Percentiles rank a stretch among this genome's conserved stretches.
Evolutionary conservation across 2,329 filamentous ascomycete genomes (phyloP).

Genomic region (Alternaria sp.): DNA sequence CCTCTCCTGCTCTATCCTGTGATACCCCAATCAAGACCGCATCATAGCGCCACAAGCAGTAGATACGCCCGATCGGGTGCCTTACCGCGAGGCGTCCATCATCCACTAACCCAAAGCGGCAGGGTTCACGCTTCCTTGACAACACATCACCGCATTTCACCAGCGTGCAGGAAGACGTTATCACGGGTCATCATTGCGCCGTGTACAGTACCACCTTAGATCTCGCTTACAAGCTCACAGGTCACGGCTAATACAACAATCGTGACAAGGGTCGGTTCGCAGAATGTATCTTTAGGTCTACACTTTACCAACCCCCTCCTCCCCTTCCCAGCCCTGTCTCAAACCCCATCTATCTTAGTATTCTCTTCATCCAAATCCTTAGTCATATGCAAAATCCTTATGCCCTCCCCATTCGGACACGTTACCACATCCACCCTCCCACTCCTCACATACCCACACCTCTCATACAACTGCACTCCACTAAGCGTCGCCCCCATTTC

Average conservation of each 20-base stretch:
- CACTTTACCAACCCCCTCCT: not conserved
- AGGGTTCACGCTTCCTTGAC: constrained; percentile 1
- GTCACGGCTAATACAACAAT: not conserved
- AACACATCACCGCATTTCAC: constrained; percentile 14
- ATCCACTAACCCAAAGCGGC: constrained; percentile 11
- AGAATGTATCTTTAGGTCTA: not conserved
- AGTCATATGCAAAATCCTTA: constrained; percentile 44
- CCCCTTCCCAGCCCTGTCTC: not conserved
- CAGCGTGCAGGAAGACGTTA: not conserved
- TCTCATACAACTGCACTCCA: constrained; percentile 44
- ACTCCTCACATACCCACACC: constrained; percentile 44
- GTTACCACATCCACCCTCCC: constrained; percentile 40
- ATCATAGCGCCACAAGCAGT: constrained; percentile 4
- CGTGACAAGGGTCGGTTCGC: not conserved
- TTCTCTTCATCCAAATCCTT: constrained; percentile 32
- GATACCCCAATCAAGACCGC: constrained; percentile 1
- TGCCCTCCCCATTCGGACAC: constrained; percentile 44
- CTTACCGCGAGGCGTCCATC: constrained; percentile 19
- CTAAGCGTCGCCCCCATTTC: constrained; percentile 48
- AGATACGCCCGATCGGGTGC: constrained; percentile 17
- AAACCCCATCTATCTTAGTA: not conserved
- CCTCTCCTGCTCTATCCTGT: not conserved
- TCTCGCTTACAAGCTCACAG: not conserved
- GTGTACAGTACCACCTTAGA: not conserved
- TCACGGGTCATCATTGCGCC: not conserved